phyloP scores from a whole-genome alignment of 768 basidiomycete genomes.

The Lactarius quietus region DNA sequence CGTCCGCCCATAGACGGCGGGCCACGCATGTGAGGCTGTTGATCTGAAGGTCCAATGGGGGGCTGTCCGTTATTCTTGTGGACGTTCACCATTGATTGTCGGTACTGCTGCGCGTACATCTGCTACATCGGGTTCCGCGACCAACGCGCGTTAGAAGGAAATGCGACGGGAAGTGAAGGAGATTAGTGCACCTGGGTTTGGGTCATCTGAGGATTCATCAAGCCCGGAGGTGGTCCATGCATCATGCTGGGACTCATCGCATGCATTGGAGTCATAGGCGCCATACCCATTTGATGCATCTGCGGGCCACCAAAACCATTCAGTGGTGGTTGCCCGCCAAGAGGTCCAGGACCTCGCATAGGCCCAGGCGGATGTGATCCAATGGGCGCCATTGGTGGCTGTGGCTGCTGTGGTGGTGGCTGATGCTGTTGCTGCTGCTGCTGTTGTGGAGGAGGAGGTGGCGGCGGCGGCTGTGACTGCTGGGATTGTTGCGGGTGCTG shows the following conservation, averaged over 20 bases:
- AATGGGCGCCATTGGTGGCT: conserved; percentile 39
- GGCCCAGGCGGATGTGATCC: conserved; percentile 33
- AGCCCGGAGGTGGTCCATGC: conserved; percentile 6
- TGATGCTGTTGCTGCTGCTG: conserved; percentile 24
- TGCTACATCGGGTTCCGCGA: not conserved
- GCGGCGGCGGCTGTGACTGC: conserved; percentile 27
- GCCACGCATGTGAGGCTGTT: conserved; percentile 14
- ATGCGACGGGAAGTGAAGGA: not conserved
- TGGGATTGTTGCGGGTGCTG: conserved; percentile 29
- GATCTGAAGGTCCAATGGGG: conserved; percentile 1
- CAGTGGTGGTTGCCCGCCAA: conserved; percentile 36
- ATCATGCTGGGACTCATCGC: conserved; percentile 17
- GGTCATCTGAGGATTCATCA: conserved; percentile 13
- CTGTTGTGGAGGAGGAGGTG: conserved; percentile 29
- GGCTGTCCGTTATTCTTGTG: conserved; percentile 12
- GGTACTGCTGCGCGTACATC: conserved; percentile 13
- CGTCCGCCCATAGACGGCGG: conserved; percentile 4
- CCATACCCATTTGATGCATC: conserved; percentile 19
- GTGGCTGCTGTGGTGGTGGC: conserved; percentile 49
- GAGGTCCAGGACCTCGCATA: conserved; percentile 38
- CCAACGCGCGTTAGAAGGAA: not conserved
- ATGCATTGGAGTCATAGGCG: conserved; percentile 18
- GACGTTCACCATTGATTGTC: conserved; percentile 4
- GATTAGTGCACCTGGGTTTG: conserved; percentile 5
- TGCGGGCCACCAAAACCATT: conserved; percentile 13